phyloP scores from a whole-genome alignment of 2,329 filamentous ascomycete species.

The Aspergillaceae sp. region DNA sequence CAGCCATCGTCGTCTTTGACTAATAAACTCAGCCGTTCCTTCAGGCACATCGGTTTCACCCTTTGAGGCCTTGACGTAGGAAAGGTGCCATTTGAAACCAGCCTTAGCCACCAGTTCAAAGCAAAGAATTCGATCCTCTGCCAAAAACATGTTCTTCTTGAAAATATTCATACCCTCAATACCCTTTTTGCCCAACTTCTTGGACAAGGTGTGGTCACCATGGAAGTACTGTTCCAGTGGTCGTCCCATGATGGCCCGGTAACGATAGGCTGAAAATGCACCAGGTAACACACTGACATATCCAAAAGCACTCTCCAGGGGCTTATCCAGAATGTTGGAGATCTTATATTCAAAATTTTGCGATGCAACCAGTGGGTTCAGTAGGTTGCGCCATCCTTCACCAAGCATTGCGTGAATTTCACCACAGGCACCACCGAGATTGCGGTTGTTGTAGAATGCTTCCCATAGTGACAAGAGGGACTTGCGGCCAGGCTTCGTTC shows the following conservation, averaged over 20 bases:
- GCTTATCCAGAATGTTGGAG: conserved; percentile 96
- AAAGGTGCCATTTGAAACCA: conserved; percentile 95
- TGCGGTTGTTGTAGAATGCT: conserved; percentile 98
- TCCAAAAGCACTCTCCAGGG: conserved; percentile 87
- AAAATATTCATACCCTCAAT: conserved; percentile 99
- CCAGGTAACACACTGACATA: conserved; percentile 95
- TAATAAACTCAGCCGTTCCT: conserved; percentile 89
- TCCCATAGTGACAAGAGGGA: conserved; percentile 91
- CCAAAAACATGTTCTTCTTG: conserved; percentile 99
- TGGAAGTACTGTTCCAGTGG: conserved; percentile 98
- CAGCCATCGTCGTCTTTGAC: conserved; percentile 91
- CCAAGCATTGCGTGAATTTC: conserved; percentile 97
- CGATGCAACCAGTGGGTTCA: conserved; percentile 87
- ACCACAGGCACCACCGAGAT: conserved; percentile 92
- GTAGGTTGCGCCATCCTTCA: conserved; percentile 73
- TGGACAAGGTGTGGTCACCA: conserved; percentile 91
- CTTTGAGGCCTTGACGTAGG: conserved; percentile 96
- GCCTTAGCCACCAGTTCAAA: conserved; percentile 97
- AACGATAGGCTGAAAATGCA: conserved; percentile 95
- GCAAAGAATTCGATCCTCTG: conserved; percentile 97
- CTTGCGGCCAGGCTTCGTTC: conserved; percentile 87
- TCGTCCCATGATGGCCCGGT: conserved; percentile 92
- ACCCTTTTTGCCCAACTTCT: conserved; percentile 92
- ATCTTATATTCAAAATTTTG: conserved; percentile 99
- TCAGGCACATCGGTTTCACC: conserved; percentile 98